Percentiles rank a stretch among this genome's conserved stretches.
phyloP scores from a whole-genome alignment of 2,329 filamentous ascomycete species.

The Botrytis medusae region DNA sequence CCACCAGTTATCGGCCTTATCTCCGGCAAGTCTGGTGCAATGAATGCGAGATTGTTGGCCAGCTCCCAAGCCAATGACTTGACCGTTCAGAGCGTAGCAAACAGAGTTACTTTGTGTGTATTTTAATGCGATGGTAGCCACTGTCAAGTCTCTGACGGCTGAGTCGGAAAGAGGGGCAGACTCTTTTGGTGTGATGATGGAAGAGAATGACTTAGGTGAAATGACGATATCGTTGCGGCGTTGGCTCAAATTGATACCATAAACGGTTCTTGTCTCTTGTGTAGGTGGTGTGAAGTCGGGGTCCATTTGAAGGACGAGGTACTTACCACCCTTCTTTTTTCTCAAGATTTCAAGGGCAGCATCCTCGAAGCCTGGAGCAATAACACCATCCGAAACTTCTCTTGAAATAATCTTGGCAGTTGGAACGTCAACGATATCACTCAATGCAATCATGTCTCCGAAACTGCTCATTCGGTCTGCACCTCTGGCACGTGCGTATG shows the following conservation, averaged over 20 bases:
- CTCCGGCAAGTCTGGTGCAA: conserved; percentile 93
- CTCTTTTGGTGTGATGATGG: conserved; percentile 83
- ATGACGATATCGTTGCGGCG: conserved; percentile 91
- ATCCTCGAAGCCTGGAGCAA: conserved; percentile 82
- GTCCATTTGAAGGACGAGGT: conserved; percentile 94
- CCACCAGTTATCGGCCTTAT: conserved; percentile 99
- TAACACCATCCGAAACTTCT: conserved; percentile 95
- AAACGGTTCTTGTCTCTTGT: conserved; percentile 82
- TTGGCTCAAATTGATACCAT: conserved; percentile 84
- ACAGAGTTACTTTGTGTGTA: conserved; percentile 99
- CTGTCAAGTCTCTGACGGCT: conserved; percentile 84
- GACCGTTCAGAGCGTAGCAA: conserved; percentile 92
- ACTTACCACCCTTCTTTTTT: conserved; percentile 98
- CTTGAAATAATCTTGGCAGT: conserved; percentile 97
- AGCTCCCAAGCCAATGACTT: conserved; percentile 90
- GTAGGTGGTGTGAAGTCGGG: conserved; percentile 73
- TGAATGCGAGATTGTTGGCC: conserved; percentile 98
- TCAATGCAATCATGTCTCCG: conserved; percentile 92
- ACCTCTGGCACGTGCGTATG: conserved; percentile 91
- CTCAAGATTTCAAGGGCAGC: conserved; percentile 87
- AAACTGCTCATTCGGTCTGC: conserved; percentile 99
- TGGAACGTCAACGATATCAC: conserved; percentile 83
- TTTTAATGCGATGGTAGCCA: conserved; percentile 96
- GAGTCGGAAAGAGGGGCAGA: conserved; percentile 69
- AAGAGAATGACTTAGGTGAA: conserved; percentile 79